A percentile compares a stretch with the other conserved stretches of the same genome.
Conservation (phyloP, 129 eudicot species). For the Pittosporum tobira region DNA sequence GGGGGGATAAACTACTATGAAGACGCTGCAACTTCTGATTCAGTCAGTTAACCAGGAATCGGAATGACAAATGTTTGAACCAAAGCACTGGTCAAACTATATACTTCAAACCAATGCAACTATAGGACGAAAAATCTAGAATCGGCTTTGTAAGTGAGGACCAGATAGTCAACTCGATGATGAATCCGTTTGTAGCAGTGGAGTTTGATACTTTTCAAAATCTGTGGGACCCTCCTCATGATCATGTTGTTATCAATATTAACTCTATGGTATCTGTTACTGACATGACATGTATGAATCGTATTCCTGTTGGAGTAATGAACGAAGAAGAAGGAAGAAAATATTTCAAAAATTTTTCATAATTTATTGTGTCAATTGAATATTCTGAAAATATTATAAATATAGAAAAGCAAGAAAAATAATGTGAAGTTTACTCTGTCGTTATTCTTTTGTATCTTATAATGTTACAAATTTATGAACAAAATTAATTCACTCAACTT, state of each 20-base stretch:
- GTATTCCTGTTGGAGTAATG: conserved; percentile 14
- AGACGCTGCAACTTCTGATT: conserved; percentile 23
- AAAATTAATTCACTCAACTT: no score
- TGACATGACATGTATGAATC: conserved; percentile 14
- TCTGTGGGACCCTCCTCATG: conserved; percentile 18
- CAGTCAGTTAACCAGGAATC: conserved; percentile 20
- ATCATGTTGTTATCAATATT: conserved; percentile 30
- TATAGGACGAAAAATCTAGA: conserved; percentile 21
- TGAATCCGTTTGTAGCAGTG: conserved; percentile 29
- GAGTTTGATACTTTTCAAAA: conserved; percentile 36
- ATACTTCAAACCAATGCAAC: conserved; percentile 11
- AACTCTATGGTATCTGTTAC: conserved; percentile 22
- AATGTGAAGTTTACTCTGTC: no score
- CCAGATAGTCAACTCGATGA: conserved; percentile 14
- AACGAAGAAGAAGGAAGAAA: no score
- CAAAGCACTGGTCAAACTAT: conserved; percentile 19
- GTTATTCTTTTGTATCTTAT: no score
- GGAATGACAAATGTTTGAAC: conserved; percentile 11
- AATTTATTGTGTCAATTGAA: no score
- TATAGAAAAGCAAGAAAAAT: no score
- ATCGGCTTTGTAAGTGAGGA: conserved; percentile 16
- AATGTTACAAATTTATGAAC: no score
- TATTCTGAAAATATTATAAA: no score
- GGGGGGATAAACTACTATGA: conserved; percentile 17
- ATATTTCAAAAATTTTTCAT: no score